phyloP scores from a whole-genome alignment of 495 filamentous ascomycete species.

The Penicillium tannophilum region DNA sequence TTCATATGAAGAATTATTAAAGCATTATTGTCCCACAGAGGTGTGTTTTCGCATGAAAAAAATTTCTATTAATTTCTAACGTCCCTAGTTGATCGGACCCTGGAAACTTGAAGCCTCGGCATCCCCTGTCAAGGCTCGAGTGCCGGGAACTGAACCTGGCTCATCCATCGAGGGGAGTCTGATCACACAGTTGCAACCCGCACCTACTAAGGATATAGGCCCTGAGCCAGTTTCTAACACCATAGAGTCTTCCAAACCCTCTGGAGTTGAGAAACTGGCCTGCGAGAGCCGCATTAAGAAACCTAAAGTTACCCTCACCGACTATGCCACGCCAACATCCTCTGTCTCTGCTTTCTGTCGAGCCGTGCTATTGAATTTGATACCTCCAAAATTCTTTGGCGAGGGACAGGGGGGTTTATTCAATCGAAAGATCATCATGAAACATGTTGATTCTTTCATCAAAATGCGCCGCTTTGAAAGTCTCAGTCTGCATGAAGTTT shows the following conservation, averaged over 20 bases:
- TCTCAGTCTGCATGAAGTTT: slow-evolving; percentile 75
- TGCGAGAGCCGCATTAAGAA: slow-evolving; percentile 2
- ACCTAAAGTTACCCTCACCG: slow-evolving; percentile 53
- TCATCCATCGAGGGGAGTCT: slow-evolving; percentile 28
- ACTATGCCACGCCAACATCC: slow-evolving; percentile 68
- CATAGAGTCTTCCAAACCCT: neutral
- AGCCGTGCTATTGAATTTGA: slow-evolving; percentile 69
- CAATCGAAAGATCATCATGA: slow-evolving; percentile 64
- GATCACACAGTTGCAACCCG: slow-evolving; percentile 32
- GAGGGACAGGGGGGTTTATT: slow-evolving; percentile 45
- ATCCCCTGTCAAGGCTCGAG: slow-evolving; percentile 15
- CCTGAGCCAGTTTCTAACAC: neutral
- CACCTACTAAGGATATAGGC: neutral
- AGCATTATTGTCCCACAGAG: slow-evolving; percentile 74
- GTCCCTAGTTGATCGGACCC: slow-evolving; percentile 31
- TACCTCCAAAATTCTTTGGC: slow-evolving; percentile 80
- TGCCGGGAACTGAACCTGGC: neutral
- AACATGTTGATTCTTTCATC: slow-evolving; percentile 75
- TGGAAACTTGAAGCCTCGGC: slow-evolving; percentile 28
- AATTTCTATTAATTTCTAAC: neutral
- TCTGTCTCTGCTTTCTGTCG: slow-evolving; percentile 88
- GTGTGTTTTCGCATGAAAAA: slow-evolving; percentile 33
- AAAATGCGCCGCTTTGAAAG: slow-evolving; percentile 77
- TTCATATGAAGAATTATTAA: slow-evolving; percentile 72
- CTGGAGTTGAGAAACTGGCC: neutral